Conservation (phyloP, 306 rosid genomes). For the Acacia confusa region DNA sequence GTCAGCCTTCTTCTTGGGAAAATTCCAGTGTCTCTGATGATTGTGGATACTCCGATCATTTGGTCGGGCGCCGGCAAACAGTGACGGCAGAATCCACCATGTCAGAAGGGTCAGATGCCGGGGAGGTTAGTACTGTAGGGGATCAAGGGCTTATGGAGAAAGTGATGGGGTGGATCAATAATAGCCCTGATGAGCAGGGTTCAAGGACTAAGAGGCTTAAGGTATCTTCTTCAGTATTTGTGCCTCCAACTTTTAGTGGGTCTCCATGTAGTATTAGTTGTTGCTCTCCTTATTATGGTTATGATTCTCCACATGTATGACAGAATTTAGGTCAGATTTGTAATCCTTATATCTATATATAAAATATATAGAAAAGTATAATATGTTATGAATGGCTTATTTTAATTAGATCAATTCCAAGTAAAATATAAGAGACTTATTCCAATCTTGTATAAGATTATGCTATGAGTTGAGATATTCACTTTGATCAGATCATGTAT, state of each 20-base stretch:
- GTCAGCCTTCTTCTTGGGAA: constrained; percentile 48
- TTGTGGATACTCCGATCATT: constrained; percentile 49
- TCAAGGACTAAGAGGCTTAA: constrained; percentile 78
- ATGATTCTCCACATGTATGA: constrained; percentile 39
- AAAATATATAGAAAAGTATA: background rate
- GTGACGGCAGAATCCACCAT: constrained; percentile 57
- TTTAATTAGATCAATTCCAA: background rate
- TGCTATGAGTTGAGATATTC: background rate
- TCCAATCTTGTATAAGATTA: background rate
- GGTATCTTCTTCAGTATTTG: constrained; percentile 89
- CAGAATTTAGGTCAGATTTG: background rate
- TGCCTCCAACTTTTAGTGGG: constrained; percentile 73
- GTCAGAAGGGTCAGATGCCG: constrained; percentile 54
- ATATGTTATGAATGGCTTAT: background rate
- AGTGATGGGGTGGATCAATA: constrained; percentile 59
- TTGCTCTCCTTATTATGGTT: constrained; percentile 41
- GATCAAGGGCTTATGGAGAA: constrained; percentile 44
- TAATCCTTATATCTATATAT: background rate
- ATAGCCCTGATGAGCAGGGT: constrained; percentile 40
- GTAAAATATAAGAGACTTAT: background rate
- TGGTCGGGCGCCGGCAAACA: constrained; percentile 48
- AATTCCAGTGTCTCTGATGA: constrained; percentile 58
- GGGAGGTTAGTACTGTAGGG: constrained; percentile 38
- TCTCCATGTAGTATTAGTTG: constrained; percentile 27
- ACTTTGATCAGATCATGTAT: background rate